Percentiles rank a stretch among this genome's conserved stretches.
Evolutionary conservation across 495 filamentous ascomycete species (phyloP).

Genomic region (Lichina pygmaea): DNA sequence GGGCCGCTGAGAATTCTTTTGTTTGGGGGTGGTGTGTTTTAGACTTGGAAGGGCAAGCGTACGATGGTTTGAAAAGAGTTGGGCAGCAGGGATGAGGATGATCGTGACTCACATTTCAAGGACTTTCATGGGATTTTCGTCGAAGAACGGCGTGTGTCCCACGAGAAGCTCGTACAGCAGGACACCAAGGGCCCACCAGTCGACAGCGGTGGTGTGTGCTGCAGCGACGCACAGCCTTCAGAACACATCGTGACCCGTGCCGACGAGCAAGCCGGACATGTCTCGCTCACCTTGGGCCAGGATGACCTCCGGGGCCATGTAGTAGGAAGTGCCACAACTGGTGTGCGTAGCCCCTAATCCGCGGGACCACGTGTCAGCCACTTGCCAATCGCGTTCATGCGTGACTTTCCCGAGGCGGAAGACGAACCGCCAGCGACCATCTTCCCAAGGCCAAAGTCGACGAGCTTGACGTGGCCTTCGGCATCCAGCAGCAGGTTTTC

Average conservation of each 20-base stretch:
- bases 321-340: constrained; percentile 87
- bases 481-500: constrained; percentile 87
- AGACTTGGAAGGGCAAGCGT: not conserved
- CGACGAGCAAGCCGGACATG: not conserved
- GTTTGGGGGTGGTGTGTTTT: not conserved
- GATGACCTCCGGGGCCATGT: constrained; percentile 89
- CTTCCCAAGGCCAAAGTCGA: constrained; percentile 98
- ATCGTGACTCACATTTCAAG: constrained; percentile 28
- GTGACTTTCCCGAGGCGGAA: not conserved
- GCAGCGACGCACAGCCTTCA: not conserved
- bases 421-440: constrained; percentile 31
- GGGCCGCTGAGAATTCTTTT: constrained; percentile 46
- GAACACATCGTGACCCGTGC: not conserved
- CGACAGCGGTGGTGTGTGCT: constrained; percentile 86
- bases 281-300: constrained; percentile 37
- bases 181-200: constrained; percentile 97
- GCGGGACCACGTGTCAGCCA: not conserved
- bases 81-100: constrained; percentile 17
- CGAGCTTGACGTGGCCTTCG: constrained; percentile 80
- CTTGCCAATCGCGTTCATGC: not conserved
- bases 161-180: constrained; percentile 90
- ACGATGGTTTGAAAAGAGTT: not conserved
- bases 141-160: constrained; percentile 93
- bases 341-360: constrained; percentile 40
- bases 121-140: constrained; percentile 83